These are phyloP conservation scores for Phanerochaete carnosa DNA, from an alignment of 768 basidiomycete species.

Conservation along the genomic window DNA sequence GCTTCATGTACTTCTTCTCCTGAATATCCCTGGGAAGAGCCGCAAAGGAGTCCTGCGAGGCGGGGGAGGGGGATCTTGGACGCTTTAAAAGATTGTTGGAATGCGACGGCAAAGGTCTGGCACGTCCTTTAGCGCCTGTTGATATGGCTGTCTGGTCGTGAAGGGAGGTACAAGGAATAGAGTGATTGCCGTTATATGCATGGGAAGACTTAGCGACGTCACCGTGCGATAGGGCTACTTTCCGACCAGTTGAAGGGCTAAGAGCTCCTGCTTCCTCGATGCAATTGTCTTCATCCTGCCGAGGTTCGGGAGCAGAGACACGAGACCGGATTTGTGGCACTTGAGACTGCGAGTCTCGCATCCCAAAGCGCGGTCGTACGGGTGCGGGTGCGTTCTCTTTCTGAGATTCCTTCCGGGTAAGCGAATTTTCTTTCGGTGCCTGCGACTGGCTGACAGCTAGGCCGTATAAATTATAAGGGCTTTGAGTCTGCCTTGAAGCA, in stretches of 20 bases:
- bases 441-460: slow-evolving; percentile 1
- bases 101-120: slow-evolving; percentile 20
- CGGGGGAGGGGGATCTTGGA: slow-evolving; percentile 33
- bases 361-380: neutral
- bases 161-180: neutral
- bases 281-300: neutral
- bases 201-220: neutral
- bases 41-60: slow-evolving; percentile 65
- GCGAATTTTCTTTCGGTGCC: neutral
- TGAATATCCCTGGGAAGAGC: slow-evolving; percentile 42
- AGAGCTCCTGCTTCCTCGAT: neutral
- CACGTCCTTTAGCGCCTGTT: neutral
- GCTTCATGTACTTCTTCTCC: slow-evolving; percentile 42
- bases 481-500: neutral
- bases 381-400: slow-evolving; percentile 1
- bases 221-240: neutral
- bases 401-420: neutral
- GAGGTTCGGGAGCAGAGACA: neutral
- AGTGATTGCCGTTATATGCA: neutral
- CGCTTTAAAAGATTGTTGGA: slow-evolving; percentile 1
- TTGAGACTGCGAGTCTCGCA: neutral
- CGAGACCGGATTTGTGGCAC: neutral
- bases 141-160: neutral
- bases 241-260: neutral
- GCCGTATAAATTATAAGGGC: neutral